Evolutionary conservation across 108 stramenopile genomes (phyloP).

Genomic region (Fragilaria radians): DNA sequence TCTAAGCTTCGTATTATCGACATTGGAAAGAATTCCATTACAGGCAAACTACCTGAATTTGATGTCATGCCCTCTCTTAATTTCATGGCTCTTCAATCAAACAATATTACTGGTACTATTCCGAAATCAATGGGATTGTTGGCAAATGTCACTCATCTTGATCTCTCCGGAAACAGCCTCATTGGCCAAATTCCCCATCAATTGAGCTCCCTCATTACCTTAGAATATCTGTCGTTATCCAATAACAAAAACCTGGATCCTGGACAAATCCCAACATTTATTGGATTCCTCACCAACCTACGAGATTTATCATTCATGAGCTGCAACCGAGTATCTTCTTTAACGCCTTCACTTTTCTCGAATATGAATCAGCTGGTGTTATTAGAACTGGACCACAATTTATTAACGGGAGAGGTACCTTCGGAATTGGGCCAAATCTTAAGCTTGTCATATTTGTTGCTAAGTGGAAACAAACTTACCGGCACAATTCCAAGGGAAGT

Average conservation of each 20-base stretch:
- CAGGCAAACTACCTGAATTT: not conserved
- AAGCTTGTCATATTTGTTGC: not conserved
- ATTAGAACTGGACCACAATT: not conserved
- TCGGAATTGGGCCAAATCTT: not conserved
- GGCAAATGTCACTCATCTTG: conserved; percentile 18
- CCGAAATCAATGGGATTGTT: not conserved
- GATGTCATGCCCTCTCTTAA: not conserved
- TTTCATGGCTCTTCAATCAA: not conserved
- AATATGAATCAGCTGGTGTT: not conserved
- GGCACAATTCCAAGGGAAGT: not conserved
- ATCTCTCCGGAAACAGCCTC: conserved; percentile 26
- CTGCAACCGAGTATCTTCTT: not conserved
- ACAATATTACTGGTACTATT: not conserved
- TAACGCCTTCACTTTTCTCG: not conserved
- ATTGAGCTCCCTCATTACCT: conserved; percentile 4
- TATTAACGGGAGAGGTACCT: not conserved
- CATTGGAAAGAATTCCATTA: not conserved
- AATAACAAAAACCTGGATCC: conserved; percentile 12
- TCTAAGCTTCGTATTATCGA: not conserved
- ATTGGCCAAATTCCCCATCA: conserved; percentile 6
- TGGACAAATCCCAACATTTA: conserved; percentile 15
- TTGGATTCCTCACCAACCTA: conserved; percentile 18
- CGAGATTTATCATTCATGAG: conserved; percentile 17
- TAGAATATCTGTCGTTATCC: conserved; percentile 18
- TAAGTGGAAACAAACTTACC: not conserved